Conservation (phyloP, 768 basidiomycete genomes). For the Boletus insuetus region DNA sequence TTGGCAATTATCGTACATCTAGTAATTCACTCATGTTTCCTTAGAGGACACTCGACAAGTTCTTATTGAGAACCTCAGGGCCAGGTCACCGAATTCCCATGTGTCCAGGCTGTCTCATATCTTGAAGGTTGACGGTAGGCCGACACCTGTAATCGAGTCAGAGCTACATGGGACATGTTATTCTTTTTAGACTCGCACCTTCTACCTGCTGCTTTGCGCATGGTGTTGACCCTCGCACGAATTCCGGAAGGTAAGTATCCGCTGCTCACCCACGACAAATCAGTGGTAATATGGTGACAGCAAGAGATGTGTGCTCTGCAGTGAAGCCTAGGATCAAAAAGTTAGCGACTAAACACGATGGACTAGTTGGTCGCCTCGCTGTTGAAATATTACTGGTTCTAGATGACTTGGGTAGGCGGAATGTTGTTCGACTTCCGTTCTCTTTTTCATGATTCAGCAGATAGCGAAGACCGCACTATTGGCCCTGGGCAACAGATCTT, state of each 20-base stretch:
- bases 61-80: slow-evolving; percentile 7
- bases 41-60: slow-evolving; percentile 10
- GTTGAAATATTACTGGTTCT: slow-evolving; percentile 18
- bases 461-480: not conserved
- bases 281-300: not conserved
- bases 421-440: not conserved
- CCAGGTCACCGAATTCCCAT: not conserved
- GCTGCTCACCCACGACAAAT: no score
- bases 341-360: slow-evolving; percentile 5
- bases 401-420: not conserved
- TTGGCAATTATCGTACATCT: not conserved
- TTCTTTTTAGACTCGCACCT: slow-evolving; percentile 6
- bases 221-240: slow-evolving; percentile 15
- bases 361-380: slow-evolving; percentile 16
- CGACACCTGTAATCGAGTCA: not conserved
- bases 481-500: not conserved
- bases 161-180: not conserved
- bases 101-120: slow-evolving; percentile 12
- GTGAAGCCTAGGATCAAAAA: slow-evolving; percentile 15
- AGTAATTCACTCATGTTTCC: not conserved
- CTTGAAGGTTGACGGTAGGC: slow-evolving; percentile 13
- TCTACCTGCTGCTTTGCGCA: slow-evolving; percentile 17
- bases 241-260: slow-evolving; percentile 14
- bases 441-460: not conserved
- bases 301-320: not conserved